Evolutionary conservation across 257 asterid species (phyloP).

Genomic region (Forsythia viridissima): DNA sequence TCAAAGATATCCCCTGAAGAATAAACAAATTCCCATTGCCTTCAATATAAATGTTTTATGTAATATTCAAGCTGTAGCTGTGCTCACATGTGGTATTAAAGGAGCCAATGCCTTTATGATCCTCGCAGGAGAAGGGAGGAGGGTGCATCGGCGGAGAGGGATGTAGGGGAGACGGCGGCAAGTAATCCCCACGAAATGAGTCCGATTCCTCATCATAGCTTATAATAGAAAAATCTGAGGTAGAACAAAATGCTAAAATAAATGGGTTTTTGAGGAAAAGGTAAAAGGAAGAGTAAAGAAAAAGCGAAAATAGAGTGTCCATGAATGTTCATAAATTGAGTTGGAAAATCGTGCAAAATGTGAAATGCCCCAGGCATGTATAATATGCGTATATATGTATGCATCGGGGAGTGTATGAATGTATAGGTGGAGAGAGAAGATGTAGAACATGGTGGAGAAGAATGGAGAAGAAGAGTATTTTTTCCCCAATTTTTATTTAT

Average conservation of each 20-base stretch:
- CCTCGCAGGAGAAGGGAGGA: constrained; percentile 53
- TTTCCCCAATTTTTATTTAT: no score
- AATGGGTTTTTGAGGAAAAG: constrained; percentile 16
- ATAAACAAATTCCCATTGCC: constrained; percentile 60
- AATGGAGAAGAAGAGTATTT: no score
- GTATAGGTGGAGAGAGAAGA: constrained; percentile 23
- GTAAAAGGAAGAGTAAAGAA: constrained; percentile 1
- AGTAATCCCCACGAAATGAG: constrained; percentile 36
- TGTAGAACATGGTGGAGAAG: constrained; percentile 41
- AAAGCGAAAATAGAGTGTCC: constrained; percentile 23
- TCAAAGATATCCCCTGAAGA: constrained; percentile 55
- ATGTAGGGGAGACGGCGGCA: constrained; percentile 60
- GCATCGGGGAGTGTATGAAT: background rate
- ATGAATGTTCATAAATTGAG: constrained; percentile 33
- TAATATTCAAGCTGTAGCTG: constrained; percentile 60
- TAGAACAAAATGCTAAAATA: constrained; percentile 19
- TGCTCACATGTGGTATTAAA: constrained; percentile 82
- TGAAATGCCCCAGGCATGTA: background rate
- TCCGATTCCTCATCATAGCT: constrained; percentile 29
- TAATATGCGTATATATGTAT: background rate
- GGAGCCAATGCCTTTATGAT: constrained; percentile 68
- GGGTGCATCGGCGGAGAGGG: constrained; percentile 65
- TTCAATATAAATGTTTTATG: constrained; percentile 43
- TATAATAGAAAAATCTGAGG: constrained; percentile 43
- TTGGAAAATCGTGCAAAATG: background rate